Base-by-base conservation (phyloP, 176 grass and related monocot genomes). In the Dactylis glomerata region DNA sequence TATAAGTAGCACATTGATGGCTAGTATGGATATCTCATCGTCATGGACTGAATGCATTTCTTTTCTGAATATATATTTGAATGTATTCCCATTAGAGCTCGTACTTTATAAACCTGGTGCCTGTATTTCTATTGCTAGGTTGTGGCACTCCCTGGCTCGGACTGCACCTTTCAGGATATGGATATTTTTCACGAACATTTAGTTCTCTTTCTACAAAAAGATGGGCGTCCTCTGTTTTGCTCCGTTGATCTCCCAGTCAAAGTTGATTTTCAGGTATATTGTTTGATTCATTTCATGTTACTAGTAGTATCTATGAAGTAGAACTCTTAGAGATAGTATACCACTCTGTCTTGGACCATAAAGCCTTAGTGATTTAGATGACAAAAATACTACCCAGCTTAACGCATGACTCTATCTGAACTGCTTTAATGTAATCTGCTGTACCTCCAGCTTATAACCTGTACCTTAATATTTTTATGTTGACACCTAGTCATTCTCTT, bases 111-210 rank as follows among this genome's bases (percentile, higher is more conserved):
- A 67, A 82, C 1, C 56, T 28, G 64, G 36, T 68, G 56, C 7
- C 58, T 20, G 3, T n/a, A 81, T 86, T 81, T 71, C 66, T 79
- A 40, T 81, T 95, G 70, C 38, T 73, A 98, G 96, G 84, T 86
- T 47, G 58, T 98, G 79, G 75, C 79, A 64, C 79, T 92, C 59
- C 96, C 93, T 85, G 93, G 79, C 22, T 55, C 83, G 15, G 87
- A 86, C 55, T 89, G 68, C 33, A 73, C 61, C 58, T 89, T 95
- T 92, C 85, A 95, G 81, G 96, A 95, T 87, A 95, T 98, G 93
- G 91, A 95, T 68, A 95, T 98, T 59, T 98, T 95, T 80, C 89
- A 95, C 52, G 83, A 78, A 71, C 76, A 93, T 92, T 84, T 98
- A 81, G 89, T 95, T 80, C 85, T 95, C 56, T 98, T 90, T 90